A percentile compares a stretch with the other conserved stretches of the same genome.
Evolutionary conservation across 1,284 basidiomycete genomes (phyloP).

Genomic region (Cryptococcus amylolentus): DNA sequence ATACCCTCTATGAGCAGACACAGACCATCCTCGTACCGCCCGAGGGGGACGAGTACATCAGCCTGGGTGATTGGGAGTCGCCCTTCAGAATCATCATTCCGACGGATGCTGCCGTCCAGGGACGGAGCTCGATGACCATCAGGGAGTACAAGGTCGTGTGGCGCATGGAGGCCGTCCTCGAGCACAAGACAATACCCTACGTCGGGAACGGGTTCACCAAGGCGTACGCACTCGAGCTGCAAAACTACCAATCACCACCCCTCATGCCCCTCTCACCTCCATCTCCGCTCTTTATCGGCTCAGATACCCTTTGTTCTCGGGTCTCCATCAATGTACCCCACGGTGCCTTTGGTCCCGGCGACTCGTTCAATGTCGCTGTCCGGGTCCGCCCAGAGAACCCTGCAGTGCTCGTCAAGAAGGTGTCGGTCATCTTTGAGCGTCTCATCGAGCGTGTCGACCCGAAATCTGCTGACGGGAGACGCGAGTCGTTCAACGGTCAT

Average conservation of each 20-base stretch:
- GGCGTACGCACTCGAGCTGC: slow-evolving; percentile 27
- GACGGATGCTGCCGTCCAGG: slow-evolving; percentile 18
- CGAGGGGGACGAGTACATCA: slow-evolving; percentile 18
- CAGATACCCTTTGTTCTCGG: slow-evolving; percentile 17
- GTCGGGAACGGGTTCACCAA: slow-evolving; percentile 32
- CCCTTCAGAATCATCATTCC: slow-evolving; percentile 35
- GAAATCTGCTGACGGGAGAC: not conserved
- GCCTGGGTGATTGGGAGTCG: slow-evolving; percentile 26
- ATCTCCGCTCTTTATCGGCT: slow-evolving; percentile 16
- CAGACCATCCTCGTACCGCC: slow-evolving; percentile 24
- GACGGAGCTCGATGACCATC: slow-evolving; percentile 23
- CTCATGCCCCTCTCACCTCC: slow-evolving; percentile 30
- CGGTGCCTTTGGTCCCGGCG: slow-evolving; percentile 34
- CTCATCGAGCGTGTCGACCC: slow-evolving; percentile 18
- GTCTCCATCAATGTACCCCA: slow-evolving; percentile 27
- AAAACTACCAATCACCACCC: slow-evolving; percentile 24
- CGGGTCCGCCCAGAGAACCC: slow-evolving; percentile 29
- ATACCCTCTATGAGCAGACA: slow-evolving; percentile 30
- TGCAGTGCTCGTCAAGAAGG: slow-evolving; percentile 22
- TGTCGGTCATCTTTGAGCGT: slow-evolving; percentile 30
- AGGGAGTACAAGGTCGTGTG: slow-evolving; percentile 40
- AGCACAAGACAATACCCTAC: slow-evolving; percentile 38
- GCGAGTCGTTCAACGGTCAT: not conserved
- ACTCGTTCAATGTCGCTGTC: slow-evolving; percentile 24
- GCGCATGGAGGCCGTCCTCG: slow-evolving; percentile 35